A percentile compares a stretch with the other conserved stretches of the same genome.
Evolutionary conservation across 2,329 filamentous ascomycete genomes (phyloP).

Genomic region (Periconia sp.): DNA sequence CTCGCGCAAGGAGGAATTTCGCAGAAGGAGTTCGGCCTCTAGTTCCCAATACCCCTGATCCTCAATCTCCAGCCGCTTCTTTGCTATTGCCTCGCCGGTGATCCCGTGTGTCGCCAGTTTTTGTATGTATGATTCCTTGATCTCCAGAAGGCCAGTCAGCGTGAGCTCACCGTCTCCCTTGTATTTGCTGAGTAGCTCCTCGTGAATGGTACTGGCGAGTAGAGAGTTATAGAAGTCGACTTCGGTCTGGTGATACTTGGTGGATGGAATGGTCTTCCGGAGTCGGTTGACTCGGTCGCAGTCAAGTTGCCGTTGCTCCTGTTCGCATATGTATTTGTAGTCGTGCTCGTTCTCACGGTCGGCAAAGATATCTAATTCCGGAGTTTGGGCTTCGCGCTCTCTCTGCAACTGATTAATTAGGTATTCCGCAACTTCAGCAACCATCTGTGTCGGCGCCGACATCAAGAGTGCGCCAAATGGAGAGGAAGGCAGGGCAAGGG

Average conservation of each 20-base stretch:
- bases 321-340: constrained; percentile 1
- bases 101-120: background rate
- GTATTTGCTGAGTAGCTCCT: background rate
- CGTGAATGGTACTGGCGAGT: background rate
- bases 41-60: background rate
- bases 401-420: constrained; percentile 2
- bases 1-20: background rate
- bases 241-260: background rate
- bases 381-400: constrained; percentile 1
- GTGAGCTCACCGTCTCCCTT: constrained; percentile 1
- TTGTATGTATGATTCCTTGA: background rate
- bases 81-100: background rate
- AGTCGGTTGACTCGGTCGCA: background rate
- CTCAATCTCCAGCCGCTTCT: background rate
- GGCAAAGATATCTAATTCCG: background rate
- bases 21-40: constrained; percentile 1
- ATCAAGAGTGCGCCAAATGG: too few species aligned
- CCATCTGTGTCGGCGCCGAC: too few species aligned
- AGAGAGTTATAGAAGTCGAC: background rate
- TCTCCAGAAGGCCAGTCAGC: background rate
- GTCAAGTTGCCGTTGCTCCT: background rate
- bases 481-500: too few species aligned
- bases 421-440: background rate
- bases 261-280: background rate
- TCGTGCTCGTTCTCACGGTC: background rate